Percentiles rank a stretch among this genome's conserved stretches.
These are phyloP conservation scores for Pseudomassariella vexata DNA, from an alignment of 2,329 filamentous ascomycete genomes.

Conservation along the genomic window DNA sequence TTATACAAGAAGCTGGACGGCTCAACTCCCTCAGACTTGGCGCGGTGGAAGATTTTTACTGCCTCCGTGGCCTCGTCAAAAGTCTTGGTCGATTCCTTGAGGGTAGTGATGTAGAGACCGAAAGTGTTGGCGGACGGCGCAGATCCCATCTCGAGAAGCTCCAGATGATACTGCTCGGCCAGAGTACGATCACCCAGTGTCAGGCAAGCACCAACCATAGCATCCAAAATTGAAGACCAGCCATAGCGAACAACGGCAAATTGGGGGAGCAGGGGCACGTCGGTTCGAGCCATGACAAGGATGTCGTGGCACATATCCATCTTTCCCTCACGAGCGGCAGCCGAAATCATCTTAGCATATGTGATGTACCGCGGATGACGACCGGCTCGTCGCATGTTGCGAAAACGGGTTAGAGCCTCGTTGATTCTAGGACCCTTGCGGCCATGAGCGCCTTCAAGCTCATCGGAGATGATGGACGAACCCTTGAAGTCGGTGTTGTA, in stretches of 20 bases:
- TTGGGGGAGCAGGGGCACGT: constrained; percentile 79
- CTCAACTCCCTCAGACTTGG: constrained; percentile 88
- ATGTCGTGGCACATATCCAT: constrained; percentile 81
- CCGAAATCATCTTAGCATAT: constrained; percentile 90
- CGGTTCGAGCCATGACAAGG: constrained; percentile 78
- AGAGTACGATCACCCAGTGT: constrained; percentile 73
- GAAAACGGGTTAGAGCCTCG: constrained; percentile 77
- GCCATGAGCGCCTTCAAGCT: constrained; percentile 75
- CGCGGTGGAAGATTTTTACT: constrained; percentile 93
- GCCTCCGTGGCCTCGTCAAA: constrained; percentile 97
- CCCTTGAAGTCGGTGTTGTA: constrained; percentile 89
- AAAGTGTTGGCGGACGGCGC: constrained; percentile 96
- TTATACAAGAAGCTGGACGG: constrained; percentile 98
- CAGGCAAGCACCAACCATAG: constrained; percentile 91
- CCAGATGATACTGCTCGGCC: constrained; percentile 84
- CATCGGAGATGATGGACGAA: constrained; percentile 82
- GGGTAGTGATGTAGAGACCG: constrained; percentile 96
- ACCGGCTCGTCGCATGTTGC: constrained; percentile 87
- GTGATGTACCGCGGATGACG: constrained; percentile 93
- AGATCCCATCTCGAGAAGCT: constrained; percentile 83
- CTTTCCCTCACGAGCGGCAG: constrained; percentile 79
- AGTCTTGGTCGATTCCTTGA: constrained; percentile 95
- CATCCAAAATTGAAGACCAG: constrained; percentile 93
- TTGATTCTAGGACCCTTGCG: constrained; percentile 68
- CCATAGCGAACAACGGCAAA: constrained; percentile 87